Conservation (phyloP, 1,284 basidiomycete genomes). For the Naganishia cerealis region DNA sequence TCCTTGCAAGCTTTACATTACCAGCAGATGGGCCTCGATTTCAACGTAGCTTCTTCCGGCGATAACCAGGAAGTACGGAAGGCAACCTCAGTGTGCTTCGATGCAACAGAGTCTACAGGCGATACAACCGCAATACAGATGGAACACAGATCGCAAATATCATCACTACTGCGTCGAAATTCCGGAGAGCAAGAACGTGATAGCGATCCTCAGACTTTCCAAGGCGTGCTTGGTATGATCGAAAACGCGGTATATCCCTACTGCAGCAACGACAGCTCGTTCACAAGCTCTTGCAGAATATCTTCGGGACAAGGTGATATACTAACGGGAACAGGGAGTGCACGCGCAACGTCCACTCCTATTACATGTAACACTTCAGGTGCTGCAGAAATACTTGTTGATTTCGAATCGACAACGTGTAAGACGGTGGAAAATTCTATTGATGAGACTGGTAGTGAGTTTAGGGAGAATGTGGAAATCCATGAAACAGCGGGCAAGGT, state of each 20-base stretch:
- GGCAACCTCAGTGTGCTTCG: not conserved
- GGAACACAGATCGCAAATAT: not conserved
- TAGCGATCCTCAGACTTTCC: not conserved
- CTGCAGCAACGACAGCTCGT: constrained; percentile 1
- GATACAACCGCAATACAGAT: not conserved
- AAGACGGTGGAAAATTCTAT: not conserved
- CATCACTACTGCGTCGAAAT: not conserved
- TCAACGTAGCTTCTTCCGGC: not conserved
- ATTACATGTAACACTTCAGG: not conserved
- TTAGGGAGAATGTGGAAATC: not conserved
- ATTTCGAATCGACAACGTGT: not conserved
- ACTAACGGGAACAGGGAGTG: not conserved
- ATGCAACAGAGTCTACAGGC: not conserved
- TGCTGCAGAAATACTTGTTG: not conserved
- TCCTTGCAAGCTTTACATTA: constrained; percentile 2
- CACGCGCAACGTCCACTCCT: not conserved
- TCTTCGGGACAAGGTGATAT: not conserved
- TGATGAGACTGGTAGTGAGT: not conserved
- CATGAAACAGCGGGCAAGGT: not conserved
- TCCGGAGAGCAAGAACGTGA: not conserved
- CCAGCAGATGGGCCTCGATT: not conserved
- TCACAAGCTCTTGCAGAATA: not conserved
- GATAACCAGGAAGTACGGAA: not conserved
- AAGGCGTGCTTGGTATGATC: constrained; percentile 16
- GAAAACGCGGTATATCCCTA: constrained; percentile 24